A percentile compares a stretch with the other conserved stretches of the same genome.
Evolutionary conservation across 768 basidiomycete species (phyloP).

Genomic region (Mycena latifolia): DNA sequence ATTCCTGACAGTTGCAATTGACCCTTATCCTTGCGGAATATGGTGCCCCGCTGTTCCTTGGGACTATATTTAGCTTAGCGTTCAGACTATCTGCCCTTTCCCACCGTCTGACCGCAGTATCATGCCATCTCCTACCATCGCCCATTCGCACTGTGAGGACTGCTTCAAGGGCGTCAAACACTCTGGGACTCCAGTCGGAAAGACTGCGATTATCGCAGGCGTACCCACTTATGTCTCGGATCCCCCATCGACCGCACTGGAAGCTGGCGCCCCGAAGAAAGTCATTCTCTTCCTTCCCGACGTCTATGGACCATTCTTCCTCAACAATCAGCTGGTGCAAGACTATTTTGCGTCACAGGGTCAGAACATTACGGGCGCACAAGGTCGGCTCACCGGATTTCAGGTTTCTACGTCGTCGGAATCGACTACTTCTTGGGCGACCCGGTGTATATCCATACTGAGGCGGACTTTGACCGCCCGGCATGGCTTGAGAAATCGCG

Average conservation of each 20-base stretch:
- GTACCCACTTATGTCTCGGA: constrained; percentile 69
- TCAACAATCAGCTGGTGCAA: constrained; percentile 71
- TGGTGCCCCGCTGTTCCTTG: too few species aligned
- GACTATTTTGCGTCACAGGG: constrained; percentile 75
- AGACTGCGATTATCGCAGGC: constrained; percentile 52
- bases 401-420: constrained; percentile 72
- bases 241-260: constrained; percentile 46
- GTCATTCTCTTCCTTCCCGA: constrained; percentile 72
- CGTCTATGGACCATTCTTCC: constrained; percentile 68
- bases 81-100: too few species aligned
- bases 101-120: too few species aligned
- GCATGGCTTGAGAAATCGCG: constrained; percentile 57
- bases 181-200: constrained; percentile 60
- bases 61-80: too few species aligned
- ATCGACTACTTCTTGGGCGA: constrained; percentile 77
- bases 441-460: constrained; percentile 54
- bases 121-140: constrained; percentile 45
- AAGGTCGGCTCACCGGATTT: background rate
- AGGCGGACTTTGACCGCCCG: constrained; percentile 51
- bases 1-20: too few species aligned
- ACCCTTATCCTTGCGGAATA: too few species aligned
- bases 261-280: constrained; percentile 10
- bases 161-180: constrained; percentile 69
- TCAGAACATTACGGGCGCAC: constrained; percentile 36
- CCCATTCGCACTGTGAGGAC: constrained; percentile 61